phyloP scores from a whole-genome alignment of 371 early-diverging fungal genomes.

The Lichtheimia ramosa region DNA sequence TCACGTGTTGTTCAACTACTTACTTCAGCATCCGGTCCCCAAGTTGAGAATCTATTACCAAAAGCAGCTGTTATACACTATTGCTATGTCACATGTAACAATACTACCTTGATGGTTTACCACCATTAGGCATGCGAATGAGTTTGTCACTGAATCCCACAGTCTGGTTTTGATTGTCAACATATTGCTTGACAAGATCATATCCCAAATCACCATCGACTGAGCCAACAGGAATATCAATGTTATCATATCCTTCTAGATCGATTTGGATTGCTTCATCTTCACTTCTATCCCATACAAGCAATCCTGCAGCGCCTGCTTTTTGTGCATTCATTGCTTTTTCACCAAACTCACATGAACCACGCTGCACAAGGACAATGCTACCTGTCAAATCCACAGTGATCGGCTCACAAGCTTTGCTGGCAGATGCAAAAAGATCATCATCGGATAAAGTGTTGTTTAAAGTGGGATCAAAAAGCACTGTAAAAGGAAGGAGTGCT shows the following conservation, averaged over 20 bases:
- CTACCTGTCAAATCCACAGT: slow-evolving; percentile 13
- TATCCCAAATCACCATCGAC: slow-evolving; percentile 1
- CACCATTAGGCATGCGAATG: slow-evolving; percentile 2
- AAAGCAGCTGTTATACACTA: neutral
- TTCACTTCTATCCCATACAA: slow-evolving; percentile 4
- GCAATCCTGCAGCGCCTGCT: slow-evolving; percentile 14
- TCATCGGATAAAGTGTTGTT: neutral
- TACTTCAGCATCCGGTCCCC: slow-evolving; percentile 25
- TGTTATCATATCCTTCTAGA: slow-evolving; percentile 6
- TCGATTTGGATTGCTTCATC: slow-evolving; percentile 6
- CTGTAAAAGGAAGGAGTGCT: neutral
- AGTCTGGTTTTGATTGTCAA: neutral
- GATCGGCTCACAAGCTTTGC: slow-evolving; percentile 11
- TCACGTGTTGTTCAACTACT: neutral
- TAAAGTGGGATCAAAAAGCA: neutral
- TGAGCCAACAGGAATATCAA: slow-evolving; percentile 15
- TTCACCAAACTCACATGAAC: slow-evolving; percentile 14
- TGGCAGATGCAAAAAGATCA: neutral
- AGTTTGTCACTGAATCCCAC: slow-evolving; percentile 2
- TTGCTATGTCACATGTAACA: neutral
- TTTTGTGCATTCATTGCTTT: slow-evolving; percentile 19
- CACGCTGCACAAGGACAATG: slow-evolving; percentile 16
- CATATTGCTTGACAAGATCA: neutral
- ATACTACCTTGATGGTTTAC: slow-evolving; percentile 13
- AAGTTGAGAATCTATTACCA: slow-evolving; percentile 19